phyloP scores from a whole-genome alignment of 225 moss, liverwort and hornwort species.

The Thuidium tamariscinum region DNA sequence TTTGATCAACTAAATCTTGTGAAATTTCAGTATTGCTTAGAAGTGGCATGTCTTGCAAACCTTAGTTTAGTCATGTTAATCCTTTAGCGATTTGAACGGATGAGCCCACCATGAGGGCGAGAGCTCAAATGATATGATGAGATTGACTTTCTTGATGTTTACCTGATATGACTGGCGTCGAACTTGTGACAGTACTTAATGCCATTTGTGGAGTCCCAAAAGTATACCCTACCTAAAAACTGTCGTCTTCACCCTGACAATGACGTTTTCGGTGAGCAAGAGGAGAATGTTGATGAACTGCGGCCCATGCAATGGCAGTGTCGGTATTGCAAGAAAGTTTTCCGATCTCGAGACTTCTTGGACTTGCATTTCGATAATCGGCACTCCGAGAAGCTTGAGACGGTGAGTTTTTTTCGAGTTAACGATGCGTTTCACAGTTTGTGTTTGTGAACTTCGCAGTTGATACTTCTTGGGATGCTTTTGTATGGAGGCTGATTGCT shows the following conservation, averaged over 20 bases:
- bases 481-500: background rate
- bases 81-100: background rate
- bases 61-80: background rate
- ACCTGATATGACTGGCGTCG: background rate
- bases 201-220: slow-evolving; percentile 75
- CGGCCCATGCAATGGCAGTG: slow-evolving; percentile 89
- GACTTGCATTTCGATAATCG: slow-evolving; percentile 92
- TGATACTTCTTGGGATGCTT: background rate
- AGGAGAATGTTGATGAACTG: slow-evolving; percentile 43
- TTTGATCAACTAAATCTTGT: background rate
- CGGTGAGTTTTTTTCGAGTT: background rate
- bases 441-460: background rate
- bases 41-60: background rate
- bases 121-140: background rate
- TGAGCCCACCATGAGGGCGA: background rate
- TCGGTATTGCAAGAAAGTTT: slow-evolving; percentile 79
- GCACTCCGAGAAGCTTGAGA: slow-evolving; percentile 52
- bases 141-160: background rate
- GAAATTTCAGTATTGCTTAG: background rate
- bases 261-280: slow-evolving; percentile 70
- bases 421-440: background rate
- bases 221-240: slow-evolving; percentile 58
- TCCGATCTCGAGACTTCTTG: slow-evolving; percentile 55
- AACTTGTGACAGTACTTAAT: slow-evolving; percentile 64
- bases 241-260: slow-evolving; percentile 62